Evolutionary conservation across 2,329 filamentous ascomycete genomes (phyloP), one percentile per base, ranked within the genome.

Genomic region (Colletotrichum sp.): DNA sequence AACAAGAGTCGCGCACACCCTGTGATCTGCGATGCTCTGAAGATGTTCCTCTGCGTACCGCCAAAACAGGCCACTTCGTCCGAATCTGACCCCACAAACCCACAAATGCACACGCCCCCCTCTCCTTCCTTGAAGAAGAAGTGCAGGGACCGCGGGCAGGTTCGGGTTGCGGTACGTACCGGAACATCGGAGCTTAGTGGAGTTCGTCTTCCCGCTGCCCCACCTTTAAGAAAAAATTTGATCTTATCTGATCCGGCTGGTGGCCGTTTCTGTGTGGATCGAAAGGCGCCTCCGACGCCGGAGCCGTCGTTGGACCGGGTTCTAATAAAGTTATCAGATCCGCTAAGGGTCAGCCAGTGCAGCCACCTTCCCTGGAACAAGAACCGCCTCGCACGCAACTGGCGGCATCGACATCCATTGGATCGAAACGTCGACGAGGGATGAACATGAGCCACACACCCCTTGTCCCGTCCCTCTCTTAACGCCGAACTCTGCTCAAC

Each of bases 271-370:
- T 30, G 34, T 61, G 62, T 66, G 69, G 52, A 19, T 3, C 39
- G 22, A 25, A 52, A 6, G 8, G 4, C 9, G 32, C 34, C 64
- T 69, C 64, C 34, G 70, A 69, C 36, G 39, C 57, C 63, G 73
- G 64, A 73, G 73, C n/a, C 63, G 52, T 59, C 19, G 19, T 70
- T 34, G 49, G 34, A 73, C 44, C 49, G 39, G 67, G 69, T 49
- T 70, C 75, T 52, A 71, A 79, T 83, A 82, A 81, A 84, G 82
- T 84, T 85, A 84, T 85, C 83, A 80, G 83, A 84, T 85, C 83
- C 82, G 82, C 79, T 74, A 32, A 63, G 63, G 27, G 19, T 32
- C 44, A 71, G 61, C 25, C 69, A 61, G 27, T 66, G 72, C 62
- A 72, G 62, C 69, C 69, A 72, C n/a, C 69, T 72, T 59, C 30